Evolutionary conservation across 768 basidiomycete genomes (phyloP).

Genomic region (Hirschioporus abietinus): DNA sequence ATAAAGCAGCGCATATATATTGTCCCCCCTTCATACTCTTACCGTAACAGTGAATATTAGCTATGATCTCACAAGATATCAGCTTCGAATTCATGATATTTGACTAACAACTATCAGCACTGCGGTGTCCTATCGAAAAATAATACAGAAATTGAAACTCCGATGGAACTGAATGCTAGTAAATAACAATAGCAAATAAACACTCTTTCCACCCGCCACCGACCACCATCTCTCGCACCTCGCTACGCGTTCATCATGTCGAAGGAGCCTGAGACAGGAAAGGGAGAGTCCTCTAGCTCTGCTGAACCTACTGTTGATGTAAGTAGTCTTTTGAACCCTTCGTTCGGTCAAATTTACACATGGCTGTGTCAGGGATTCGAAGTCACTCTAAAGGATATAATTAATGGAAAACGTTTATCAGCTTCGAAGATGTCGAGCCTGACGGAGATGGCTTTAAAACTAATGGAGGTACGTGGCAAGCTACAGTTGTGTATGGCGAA

Average conservation of each 20-base stretch:
- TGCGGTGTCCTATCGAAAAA: too few relatives aligned
- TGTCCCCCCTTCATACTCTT: too few relatives aligned
- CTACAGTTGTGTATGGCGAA: background rate
- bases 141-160: background rate
- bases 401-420: constrained; percentile 78
- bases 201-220: background rate
- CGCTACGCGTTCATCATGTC: background rate
- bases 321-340: background rate
- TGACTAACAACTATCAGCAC: too few relatives aligned
- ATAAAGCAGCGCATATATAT: too few relatives aligned
- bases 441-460: constrained; percentile 71
- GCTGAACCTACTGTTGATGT: background rate
- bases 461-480: constrained; percentile 57
- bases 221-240: background rate
- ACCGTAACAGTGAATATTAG: too few relatives aligned
- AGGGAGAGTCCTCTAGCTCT: background rate
- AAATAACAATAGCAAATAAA: background rate
- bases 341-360: background rate
- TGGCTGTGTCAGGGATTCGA: constrained; percentile 63
- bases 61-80: too few relatives aligned
- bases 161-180: background rate
- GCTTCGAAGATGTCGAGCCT: constrained; percentile 78
- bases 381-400: constrained; percentile 71
- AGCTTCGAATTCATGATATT: too few relatives aligned
- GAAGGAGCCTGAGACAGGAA: background rate